A percentile compares a stretch with the other conserved stretches of the same genome.
Conservation (phyloP, 345 rosid species). For the Dovyalis caffra region DNA sequence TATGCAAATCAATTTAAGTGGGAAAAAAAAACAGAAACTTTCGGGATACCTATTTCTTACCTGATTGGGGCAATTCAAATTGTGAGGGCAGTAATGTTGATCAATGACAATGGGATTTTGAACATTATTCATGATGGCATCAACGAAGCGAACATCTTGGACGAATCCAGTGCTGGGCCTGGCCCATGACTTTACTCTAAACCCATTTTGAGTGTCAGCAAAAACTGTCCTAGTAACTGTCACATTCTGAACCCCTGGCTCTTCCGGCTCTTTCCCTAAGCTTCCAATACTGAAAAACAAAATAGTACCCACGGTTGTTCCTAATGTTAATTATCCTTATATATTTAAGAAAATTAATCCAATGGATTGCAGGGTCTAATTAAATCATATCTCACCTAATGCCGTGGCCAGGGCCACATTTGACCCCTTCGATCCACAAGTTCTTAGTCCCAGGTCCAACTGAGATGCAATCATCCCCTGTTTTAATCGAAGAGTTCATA, state of each 20-base stretch:
- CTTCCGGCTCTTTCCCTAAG: not conserved
- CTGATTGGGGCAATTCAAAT: not conserved
- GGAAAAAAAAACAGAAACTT: not conserved
- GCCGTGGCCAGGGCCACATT: slow-evolving; percentile 5
- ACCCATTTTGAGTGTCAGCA: not conserved
- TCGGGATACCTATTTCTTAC: not conserved
- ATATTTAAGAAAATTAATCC: not conserved
- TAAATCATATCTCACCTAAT: not conserved
- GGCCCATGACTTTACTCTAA: slow-evolving; percentile 14
- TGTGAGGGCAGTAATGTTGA: slow-evolving; percentile 16
- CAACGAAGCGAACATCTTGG: slow-evolving; percentile 1
- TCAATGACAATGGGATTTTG: slow-evolving; percentile 11
- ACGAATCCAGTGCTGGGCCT: slow-evolving; percentile 4
- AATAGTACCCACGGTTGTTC: not conserved
- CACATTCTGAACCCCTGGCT: slow-evolving; percentile 7
- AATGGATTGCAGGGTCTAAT: not conserved
- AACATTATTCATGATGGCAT: slow-evolving; percentile 10
- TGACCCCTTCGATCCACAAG: slow-evolving; percentile 6
- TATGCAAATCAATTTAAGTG: no score
- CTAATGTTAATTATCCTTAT: not conserved
- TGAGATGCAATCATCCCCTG: slow-evolving; percentile 12
- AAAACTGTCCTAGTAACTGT: not conserved
- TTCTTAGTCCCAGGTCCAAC: slow-evolving; percentile 10
- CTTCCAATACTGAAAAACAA: slow-evolving; percentile 12
- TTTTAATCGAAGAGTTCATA: not conserved